Evolutionary conservation across 2,329 filamentous ascomycete genomes (phyloP).

Genomic region (Nannizzia gypsea): DNA sequence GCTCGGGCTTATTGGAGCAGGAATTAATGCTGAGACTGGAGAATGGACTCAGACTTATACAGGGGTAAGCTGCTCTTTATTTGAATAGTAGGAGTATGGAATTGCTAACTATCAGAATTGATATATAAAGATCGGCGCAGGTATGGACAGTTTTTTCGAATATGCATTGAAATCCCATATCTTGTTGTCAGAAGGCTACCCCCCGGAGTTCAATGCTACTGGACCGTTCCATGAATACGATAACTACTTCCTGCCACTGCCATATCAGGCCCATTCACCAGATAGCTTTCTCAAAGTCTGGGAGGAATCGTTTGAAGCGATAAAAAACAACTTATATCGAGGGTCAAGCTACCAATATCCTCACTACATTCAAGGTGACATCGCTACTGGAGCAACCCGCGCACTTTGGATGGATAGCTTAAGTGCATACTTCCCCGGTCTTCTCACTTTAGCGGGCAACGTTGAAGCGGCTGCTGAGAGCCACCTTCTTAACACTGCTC

Average conservation of each 20-base stretch:
- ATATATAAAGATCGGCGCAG: conserved; percentile 60
- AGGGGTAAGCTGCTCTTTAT: conserved; percentile 39
- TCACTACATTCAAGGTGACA: conserved; percentile 83
- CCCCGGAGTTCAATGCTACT: conserved; percentile 25
- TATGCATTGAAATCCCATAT: conserved; percentile 94
- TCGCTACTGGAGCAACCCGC: conserved; percentile 74
- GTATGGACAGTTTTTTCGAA: conserved; percentile 97
- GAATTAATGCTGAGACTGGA: conserved; percentile 83
- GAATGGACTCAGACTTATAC: conserved; percentile 79
- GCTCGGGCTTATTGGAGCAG: conserved; percentile 78
- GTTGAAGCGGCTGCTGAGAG: conserved; percentile 83
- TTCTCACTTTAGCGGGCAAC: conserved; percentile 75
- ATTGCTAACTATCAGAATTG: neutral
- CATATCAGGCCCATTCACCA: conserved; percentile 55
- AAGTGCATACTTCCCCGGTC: conserved; percentile 85
- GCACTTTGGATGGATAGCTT: conserved; percentile 95
- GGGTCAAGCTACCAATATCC: conserved; percentile 64
- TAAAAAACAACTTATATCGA: conserved; percentile 84
- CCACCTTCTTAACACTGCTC: conserved; percentile 77
- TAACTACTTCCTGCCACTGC: conserved; percentile 54
- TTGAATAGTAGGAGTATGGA: neutral
- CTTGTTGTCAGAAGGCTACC: conserved; percentile 62
- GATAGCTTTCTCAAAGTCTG: conserved; percentile 72
- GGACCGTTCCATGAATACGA: conserved; percentile 42
- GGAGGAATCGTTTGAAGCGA: conserved; percentile 73